Conservation (phyloP, 2,329 filamentous ascomycete genomes). For the Monilinia fructigena region DNA sequence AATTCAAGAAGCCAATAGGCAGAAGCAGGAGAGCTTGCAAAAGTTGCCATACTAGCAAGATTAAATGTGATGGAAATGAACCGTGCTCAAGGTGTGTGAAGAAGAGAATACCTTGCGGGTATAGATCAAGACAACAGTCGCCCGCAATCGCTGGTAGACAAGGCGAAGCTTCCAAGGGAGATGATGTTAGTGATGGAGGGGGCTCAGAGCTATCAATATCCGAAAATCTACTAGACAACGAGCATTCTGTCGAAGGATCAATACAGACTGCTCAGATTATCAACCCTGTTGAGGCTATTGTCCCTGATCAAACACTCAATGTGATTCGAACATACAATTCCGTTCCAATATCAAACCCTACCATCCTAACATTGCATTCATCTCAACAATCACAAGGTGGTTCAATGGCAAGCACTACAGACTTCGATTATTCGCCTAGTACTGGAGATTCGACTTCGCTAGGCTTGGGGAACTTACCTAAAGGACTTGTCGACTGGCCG, state of each 20-base stretch:
- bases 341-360: background rate
- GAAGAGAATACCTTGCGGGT: slow-evolving; percentile 44
- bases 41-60: slow-evolving; percentile 48
- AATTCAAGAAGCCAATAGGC: slow-evolving; percentile 30
- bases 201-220: background rate
- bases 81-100: slow-evolving; percentile 45
- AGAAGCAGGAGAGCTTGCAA: slow-evolving; percentile 46
- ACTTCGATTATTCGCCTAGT: background rate
- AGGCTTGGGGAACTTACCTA: background rate
- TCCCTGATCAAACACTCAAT: background rate
- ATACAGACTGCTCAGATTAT: background rate
- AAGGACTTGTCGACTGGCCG: slow-evolving; percentile 28
- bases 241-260: background rate
- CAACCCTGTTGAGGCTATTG: background rate
- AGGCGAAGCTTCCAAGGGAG: background rate
- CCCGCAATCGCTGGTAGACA: background rate
- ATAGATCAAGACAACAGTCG: slow-evolving; percentile 26
- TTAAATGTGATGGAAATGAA: slow-evolving; percentile 46
- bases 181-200: background rate
- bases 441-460: background rate
- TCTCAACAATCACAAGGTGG: background rate
- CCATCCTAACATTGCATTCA: background rate
- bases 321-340: background rate
- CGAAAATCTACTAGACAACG: background rate
- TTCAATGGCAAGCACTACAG: background rate